Conservation (phyloP, 306 rosid species). For the Prunus mume region DNA sequence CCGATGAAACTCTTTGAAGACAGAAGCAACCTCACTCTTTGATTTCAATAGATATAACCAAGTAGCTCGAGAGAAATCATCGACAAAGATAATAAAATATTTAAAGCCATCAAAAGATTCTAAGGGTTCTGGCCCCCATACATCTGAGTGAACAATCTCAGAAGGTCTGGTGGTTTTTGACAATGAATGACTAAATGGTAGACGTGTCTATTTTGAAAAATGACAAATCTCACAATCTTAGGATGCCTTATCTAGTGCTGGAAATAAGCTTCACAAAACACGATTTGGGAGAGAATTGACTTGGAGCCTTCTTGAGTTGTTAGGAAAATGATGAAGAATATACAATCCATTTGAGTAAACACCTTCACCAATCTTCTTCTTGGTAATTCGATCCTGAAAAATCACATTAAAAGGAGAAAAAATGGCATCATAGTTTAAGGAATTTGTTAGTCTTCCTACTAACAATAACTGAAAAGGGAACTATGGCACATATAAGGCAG, state of each 20-base stretch:
- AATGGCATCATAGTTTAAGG: background rate
- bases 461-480: background rate
- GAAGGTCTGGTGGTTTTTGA: background rate
- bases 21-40: background rate
- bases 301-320: too few relatives aligned
- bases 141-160: constrained; percentile 14
- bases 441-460: background rate
- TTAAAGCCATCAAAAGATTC: constrained; percentile 8
- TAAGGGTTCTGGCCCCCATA: constrained; percentile 1
- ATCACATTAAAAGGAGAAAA: background rate
- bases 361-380: background rate
- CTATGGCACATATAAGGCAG: background rate
- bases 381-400: background rate
- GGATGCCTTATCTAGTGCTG: too few relatives aligned
- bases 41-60: background rate
- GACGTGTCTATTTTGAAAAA: background rate
- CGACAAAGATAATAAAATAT: background rate
- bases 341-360: background rate
- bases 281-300: too few relatives aligned
- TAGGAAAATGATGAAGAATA: too few relatives aligned
- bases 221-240: too few relatives aligned
- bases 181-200: constrained; percentile 1
- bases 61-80: background rate
- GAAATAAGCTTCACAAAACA: too few relatives aligned
- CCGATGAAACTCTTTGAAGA: background rate